Evolutionary conservation across 371 early-diverging fungal genomes (phyloP).

Genomic region (Parasitella parasitica): DNA sequence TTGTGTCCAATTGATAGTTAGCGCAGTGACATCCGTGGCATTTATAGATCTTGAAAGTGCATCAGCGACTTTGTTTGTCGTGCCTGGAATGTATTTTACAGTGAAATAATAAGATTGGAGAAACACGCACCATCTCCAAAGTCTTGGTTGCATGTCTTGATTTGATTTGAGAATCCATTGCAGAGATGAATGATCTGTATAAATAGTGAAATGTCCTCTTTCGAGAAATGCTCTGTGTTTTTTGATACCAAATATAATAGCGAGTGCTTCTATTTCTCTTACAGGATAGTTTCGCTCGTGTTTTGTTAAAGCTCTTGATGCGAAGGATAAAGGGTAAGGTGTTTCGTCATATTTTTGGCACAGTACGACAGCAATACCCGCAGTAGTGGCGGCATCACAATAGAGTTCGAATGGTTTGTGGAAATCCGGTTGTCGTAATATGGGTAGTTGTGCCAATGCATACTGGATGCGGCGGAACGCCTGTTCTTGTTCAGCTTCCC

Average conservation of each 20-base stretch:
- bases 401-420: slow-evolving; percentile 6
- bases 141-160: neutral
- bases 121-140: slow-evolving; percentile 4
- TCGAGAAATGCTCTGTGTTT: slow-evolving; percentile 9
- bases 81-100: slow-evolving; percentile 10
- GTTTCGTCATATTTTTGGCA: neutral
- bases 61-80: neutral
- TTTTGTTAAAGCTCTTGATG: slow-evolving; percentile 1
- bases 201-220: slow-evolving; percentile 12
- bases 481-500: neutral
- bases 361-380: slow-evolving; percentile 4
- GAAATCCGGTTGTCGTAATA: slow-evolving; percentile 3
- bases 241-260: slow-evolving; percentile 16
- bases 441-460: neutral
- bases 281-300: slow-evolving; percentile 11
- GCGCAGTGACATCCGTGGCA: too few species aligned
- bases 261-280: slow-evolving; percentile 10
- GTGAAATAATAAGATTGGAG: slow-evolving; percentile 7
- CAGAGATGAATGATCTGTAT: slow-evolving; percentile 26
- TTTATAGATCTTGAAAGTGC: neutral
- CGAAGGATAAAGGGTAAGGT: slow-evolving; percentile 10
- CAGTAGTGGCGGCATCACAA: neutral
- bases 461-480: slow-evolving; percentile 2
- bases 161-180: slow-evolving; percentile 2
- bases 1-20: too few species aligned